Conservation (phyloP, 129 eudicot genomes). For the Saussurea involucrata region DNA sequence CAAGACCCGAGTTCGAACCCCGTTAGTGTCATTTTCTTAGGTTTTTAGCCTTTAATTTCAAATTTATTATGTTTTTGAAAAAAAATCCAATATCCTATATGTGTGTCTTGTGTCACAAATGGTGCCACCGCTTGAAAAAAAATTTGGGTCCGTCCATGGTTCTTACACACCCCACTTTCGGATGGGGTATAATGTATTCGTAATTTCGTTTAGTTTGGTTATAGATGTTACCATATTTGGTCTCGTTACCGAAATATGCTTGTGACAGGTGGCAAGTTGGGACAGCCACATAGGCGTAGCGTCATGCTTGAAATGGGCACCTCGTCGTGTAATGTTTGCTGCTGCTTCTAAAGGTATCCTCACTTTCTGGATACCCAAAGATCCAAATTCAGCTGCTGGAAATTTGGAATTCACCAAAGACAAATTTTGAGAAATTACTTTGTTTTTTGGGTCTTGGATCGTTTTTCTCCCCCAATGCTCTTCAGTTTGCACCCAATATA, state of each 20-base stretch:
- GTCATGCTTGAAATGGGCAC: constrained; percentile 93
- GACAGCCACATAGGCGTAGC: constrained; percentile 81
- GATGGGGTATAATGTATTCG: too few species aligned
- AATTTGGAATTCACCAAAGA: constrained; percentile 12
- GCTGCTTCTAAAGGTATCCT: constrained; percentile 90
- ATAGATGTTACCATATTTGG: neutral
- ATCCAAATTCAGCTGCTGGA: constrained; percentile 14
- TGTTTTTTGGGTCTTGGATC: neutral
- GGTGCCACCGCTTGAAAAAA: too few species aligned
- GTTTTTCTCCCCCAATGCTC: neutral
- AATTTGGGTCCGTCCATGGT: too few species aligned
- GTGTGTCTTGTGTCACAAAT: too few species aligned
- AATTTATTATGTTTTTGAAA: too few species aligned
- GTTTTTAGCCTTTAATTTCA: too few species aligned
- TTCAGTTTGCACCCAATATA: neutral
- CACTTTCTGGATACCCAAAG: constrained; percentile 90
- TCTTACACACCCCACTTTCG: too few species aligned
- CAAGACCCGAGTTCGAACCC: too few species aligned
- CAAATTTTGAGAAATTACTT: neutral
- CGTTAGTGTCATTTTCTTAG: too few species aligned
- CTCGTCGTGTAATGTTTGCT: constrained; percentile 86
- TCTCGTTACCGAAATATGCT: neutral
- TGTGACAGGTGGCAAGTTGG: constrained; percentile 61
- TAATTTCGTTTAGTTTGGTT: neutral
- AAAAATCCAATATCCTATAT: too few species aligned